Percentiles rank a stretch among this genome's conserved stretches.
These are phyloP conservation scores for Cercospora citrullina DNA, from an alignment of 2,329 filamentous ascomycete species.

Conservation along the genomic window DNA sequence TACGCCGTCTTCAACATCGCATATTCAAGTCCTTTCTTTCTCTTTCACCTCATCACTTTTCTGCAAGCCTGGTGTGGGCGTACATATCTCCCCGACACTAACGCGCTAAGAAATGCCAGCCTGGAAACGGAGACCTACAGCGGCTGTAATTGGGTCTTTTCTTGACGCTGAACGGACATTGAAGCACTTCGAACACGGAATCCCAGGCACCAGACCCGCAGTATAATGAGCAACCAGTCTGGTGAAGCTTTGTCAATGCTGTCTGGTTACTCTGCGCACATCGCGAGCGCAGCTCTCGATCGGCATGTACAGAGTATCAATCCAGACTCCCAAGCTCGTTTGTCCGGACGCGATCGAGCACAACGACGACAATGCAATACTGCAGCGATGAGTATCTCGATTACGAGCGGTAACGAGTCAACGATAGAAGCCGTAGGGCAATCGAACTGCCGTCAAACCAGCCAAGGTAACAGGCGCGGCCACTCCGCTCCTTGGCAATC, in stretches of 20 bases:
- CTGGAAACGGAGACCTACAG: neutral
- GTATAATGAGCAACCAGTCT: no score
- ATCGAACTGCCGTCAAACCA: neutral
- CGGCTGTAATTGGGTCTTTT: neutral
- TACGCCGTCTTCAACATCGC: neutral
- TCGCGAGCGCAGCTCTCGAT: no score
- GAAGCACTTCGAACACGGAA: neutral
- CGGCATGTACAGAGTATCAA: no score
- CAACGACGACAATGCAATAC: neutral
- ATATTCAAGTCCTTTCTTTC: neutral
- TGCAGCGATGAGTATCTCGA: neutral
- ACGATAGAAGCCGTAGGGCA: neutral
- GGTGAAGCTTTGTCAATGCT: no score
- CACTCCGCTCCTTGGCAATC: neutral
- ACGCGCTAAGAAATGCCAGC: neutral
- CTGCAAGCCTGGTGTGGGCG: neutral
- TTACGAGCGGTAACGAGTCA: no score
- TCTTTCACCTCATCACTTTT: neutral
- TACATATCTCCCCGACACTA: neutral
- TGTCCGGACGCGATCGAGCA: no score
- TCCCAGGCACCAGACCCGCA: no score
- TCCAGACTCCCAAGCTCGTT: no score
- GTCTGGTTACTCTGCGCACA: no score
- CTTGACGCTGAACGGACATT: neutral
- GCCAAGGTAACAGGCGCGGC: neutral